Percentiles rank a stretch among this genome's conserved stretches.
Evolutionary conservation across 208 protist genomes (phyloP).

Genomic region (Leishmania aethiopica): DNA sequence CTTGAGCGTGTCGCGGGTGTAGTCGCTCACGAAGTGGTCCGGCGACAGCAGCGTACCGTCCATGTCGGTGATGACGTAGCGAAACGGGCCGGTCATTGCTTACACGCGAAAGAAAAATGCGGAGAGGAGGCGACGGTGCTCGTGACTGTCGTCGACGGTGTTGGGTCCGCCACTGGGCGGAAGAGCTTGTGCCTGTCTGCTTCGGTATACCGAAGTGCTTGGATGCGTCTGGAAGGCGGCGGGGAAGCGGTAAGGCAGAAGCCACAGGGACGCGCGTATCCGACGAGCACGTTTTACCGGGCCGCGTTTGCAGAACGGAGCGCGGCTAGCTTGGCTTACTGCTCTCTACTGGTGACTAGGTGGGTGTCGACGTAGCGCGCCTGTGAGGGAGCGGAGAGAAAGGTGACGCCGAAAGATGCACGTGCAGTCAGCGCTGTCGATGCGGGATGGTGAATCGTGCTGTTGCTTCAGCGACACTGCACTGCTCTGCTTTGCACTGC

Average conservation of each 20-base stretch:
- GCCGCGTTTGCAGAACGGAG: too few species aligned
- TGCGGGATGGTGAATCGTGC: too few species aligned
- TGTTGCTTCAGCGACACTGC: too few species aligned
- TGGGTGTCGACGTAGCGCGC: too few species aligned
- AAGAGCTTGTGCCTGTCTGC: neutral
- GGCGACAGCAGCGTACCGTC: conserved; percentile 62
- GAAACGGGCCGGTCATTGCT: conserved; percentile 25
- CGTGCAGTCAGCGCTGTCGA: too few species aligned
- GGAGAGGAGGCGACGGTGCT: neutral
- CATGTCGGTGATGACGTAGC: conserved; percentile 58
- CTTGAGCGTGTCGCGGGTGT: conserved; percentile 52
- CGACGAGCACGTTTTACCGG: too few species aligned
- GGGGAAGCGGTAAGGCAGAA: neutral
- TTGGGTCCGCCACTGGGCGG: neutral
- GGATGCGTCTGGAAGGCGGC: neutral
- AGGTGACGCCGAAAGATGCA: too few species aligned
- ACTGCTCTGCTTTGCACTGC: too few species aligned
- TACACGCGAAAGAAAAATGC: neutral
- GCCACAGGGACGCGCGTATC: too few species aligned
- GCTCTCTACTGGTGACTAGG: too few species aligned
- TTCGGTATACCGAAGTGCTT: neutral
- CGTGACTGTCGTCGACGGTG: neutral
- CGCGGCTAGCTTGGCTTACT: too few species aligned
- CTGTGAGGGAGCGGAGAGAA: too few species aligned
- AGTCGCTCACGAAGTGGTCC: conserved; percentile 39